These are phyloP conservation scores for Helminthosporium solani DNA, from an alignment of 2,329 filamentous ascomycete genomes.

Conservation along the genomic window DNA sequence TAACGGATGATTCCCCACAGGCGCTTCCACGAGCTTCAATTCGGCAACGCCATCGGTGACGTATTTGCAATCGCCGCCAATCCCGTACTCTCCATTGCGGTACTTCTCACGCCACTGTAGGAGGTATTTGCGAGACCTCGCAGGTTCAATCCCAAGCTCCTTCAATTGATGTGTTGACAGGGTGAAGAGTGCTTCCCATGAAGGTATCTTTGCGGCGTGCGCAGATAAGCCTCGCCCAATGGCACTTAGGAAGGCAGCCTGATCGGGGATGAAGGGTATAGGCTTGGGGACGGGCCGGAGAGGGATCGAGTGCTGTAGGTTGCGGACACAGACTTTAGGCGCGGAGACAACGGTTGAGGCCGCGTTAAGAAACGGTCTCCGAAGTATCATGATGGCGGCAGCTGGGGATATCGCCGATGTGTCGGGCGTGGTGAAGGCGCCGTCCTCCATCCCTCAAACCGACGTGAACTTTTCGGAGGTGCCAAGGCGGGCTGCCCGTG, in stretches of 20 bases:
- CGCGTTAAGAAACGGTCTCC: conserved; percentile 35
- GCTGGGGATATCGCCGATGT: background rate
- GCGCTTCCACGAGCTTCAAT: conserved; percentile 59
- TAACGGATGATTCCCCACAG: conserved; percentile 36
- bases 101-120: conserved; percentile 87
- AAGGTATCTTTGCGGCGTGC: conserved; percentile 82
- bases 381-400: conserved; percentile 36
- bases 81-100: conserved; percentile 71
- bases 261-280: conserved; percentile 83
- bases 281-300: conserved; percentile 62
- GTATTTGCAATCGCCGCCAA: conserved; percentile 77
- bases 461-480: conserved; percentile 34
- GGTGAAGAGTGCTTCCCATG: conserved; percentile 88
- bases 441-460: too few species aligned
- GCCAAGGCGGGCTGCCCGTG: conserved; percentile 26
- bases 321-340: conserved; percentile 34
- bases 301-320: conserved; percentile 44
- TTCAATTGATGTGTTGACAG: conserved; percentile 75
- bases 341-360: conserved; percentile 25
- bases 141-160: conserved; percentile 80
- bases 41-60: conserved; percentile 63
- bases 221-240: conserved; percentile 85
- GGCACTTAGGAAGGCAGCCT: conserved; percentile 80
- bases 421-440: background rate
- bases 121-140: conserved; percentile 79